Evolutionary conservation across 108 stramenopile species (phyloP).

Genomic region (Skeletonema grethae): DNA sequence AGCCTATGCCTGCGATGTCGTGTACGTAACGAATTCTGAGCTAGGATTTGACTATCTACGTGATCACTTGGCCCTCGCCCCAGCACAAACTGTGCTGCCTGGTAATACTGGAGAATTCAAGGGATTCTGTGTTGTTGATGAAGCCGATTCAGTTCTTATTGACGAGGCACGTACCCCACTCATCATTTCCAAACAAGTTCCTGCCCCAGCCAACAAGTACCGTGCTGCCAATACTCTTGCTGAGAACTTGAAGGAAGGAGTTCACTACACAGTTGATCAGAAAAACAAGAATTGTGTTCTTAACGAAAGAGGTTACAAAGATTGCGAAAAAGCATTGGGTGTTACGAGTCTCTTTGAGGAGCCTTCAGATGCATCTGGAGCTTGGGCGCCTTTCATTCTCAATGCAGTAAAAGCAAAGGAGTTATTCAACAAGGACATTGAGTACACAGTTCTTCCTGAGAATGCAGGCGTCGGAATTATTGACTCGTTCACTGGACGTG

Average conservation of each 20-base stretch:
- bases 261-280: conserved; percentile 92
- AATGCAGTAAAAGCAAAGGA: conserved; percentile 95
- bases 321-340: conserved; percentile 85
- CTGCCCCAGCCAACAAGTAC: conserved; percentile 85
- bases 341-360: conserved; percentile 84
- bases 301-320: conserved; percentile 90
- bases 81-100: conserved; percentile 83
- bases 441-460: conserved; percentile 81
- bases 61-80: conserved; percentile 82
- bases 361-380: conserved; percentile 65
- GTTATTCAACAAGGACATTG: conserved; percentile 87
- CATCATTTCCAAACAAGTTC: conserved; percentile 92
- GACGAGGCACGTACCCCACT: conserved; percentile 96
- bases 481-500: conserved; percentile 94
- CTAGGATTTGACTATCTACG: conserved; percentile 96
- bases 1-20: conserved; percentile 92
- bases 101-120: conserved; percentile 70
- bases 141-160: conserved; percentile 96
- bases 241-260: conserved; percentile 73
- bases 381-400: conserved; percentile 90
- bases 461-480: conserved; percentile 85
- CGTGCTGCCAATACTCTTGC: conserved; percentile 76
- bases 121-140: conserved; percentile 94
- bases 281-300: conserved; percentile 90
- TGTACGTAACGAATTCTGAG: conserved; percentile 95